phyloP scores from a whole-genome alignment of 2,329 filamentous ascomycete species.

The Alternaria tenuissima region DNA sequence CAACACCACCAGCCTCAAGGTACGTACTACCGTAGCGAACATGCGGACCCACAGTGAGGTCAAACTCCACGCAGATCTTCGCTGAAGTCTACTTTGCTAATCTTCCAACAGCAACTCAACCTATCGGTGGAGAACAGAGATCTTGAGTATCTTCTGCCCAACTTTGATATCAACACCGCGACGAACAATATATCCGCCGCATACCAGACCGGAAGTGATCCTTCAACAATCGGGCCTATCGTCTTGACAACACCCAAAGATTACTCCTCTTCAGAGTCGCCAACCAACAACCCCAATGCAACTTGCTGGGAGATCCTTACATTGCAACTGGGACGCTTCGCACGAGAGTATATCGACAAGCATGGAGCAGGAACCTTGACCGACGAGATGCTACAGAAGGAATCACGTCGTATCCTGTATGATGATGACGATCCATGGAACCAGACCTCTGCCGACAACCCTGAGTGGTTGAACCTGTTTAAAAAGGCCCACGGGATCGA shows the following conservation, averaged over 20 bases:
- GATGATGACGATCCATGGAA: constrained; percentile 60
- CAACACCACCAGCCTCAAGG: constrained; percentile 43
- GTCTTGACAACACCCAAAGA: constrained; percentile 27
- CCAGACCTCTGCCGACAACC: constrained; percentile 50
- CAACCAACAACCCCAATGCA: constrained; percentile 29
- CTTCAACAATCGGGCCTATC: constrained; percentile 26
- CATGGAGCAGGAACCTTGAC: constrained; percentile 51
- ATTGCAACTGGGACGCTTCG: constrained; percentile 56
- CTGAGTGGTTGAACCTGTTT: constrained; percentile 59
- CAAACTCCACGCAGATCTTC: neutral
- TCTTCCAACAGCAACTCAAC: constrained; percentile 24
- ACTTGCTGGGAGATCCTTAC: constrained; percentile 62
- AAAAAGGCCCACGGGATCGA: constrained; percentile 58
- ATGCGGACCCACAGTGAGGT: neutral
- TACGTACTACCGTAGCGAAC: constrained; percentile 19
- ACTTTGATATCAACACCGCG: neutral
- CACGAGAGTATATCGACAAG: constrained; percentile 49
- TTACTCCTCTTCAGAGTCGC: constrained; percentile 19
- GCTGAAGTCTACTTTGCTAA: constrained; percentile 15
- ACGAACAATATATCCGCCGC: constrained; percentile 25
- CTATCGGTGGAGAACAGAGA: constrained; percentile 27
- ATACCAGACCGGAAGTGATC: constrained; percentile 23
- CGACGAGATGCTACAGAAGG: constrained; percentile 59
- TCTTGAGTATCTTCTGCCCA: constrained; percentile 41
- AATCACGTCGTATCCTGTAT: constrained; percentile 59